These are phyloP conservation scores for Leishmania amazonensis DNA, from an alignment of 208 protist species.

Conservation along the genomic window DNA sequence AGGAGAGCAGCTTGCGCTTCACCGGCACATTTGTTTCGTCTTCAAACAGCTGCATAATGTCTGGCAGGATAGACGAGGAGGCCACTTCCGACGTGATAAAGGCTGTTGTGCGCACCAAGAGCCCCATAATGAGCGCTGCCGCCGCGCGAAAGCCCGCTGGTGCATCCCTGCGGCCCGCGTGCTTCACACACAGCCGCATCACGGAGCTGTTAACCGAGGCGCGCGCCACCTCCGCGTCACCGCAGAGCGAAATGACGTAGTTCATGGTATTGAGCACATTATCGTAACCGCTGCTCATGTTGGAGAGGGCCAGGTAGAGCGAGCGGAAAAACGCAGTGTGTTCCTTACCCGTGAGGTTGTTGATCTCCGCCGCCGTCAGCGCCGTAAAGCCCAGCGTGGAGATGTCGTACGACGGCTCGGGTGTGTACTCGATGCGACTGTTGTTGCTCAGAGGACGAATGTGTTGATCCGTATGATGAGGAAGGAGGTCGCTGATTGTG, in stretches of 20 bases:
- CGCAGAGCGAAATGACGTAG: constrained; percentile 87
- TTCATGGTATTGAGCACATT: constrained; percentile 70
- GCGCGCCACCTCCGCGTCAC: constrained; percentile 77
- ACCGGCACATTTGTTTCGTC: constrained; percentile 64
- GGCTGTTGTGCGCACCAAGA: constrained; percentile 83
- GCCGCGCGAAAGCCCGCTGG: constrained; percentile 54
- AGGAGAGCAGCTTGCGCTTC: constrained; percentile 76
- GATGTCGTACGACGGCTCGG: constrained; percentile 69
- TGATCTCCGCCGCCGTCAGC: constrained; percentile 61
- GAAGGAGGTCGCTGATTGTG: constrained; percentile 51
- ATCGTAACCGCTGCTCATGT: constrained; percentile 23
- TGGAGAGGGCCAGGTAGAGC: constrained; percentile 36
- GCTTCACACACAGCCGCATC: constrained; percentile 86
- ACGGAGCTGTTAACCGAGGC: constrained; percentile 91
- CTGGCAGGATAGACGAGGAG: constrained; percentile 63
- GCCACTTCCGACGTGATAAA: constrained; percentile 75
- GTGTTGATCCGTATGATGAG: constrained; percentile 77
- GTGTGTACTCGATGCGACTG: constrained; percentile 82
- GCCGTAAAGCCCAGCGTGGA: constrained; percentile 62
- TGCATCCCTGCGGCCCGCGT: constrained; percentile 54
- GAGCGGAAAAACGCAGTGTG: constrained; percentile 36
- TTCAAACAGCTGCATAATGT: constrained; percentile 56
- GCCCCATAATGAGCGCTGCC: constrained; percentile 82
- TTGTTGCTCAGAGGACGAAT: constrained; percentile 91
- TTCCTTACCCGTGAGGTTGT: constrained; percentile 40